Evolutionary conservation across 352 stramenopile species (phyloP).

Genomic region (Phytophthora agathidicida): DNA sequence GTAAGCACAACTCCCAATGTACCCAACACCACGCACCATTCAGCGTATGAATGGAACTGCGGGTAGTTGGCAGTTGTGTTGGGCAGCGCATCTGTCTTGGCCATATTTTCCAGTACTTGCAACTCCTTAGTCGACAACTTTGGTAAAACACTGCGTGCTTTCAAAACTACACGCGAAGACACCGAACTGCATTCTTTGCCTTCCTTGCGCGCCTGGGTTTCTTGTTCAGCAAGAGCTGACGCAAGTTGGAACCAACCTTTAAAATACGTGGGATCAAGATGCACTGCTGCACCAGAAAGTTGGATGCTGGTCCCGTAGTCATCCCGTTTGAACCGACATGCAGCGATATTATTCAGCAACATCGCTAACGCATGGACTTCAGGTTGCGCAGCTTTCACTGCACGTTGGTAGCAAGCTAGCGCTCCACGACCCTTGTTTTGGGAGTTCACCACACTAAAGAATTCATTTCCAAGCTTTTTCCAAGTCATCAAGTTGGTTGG

Average conservation of each 20-base stretch:
- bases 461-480: conserved; percentile 36
- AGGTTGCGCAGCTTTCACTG: conserved; percentile 10
- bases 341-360: conserved; percentile 27
- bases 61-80: neutral
- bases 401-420: conserved; percentile 24
- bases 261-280: conserved; percentile 21
- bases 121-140: conserved; percentile 1
- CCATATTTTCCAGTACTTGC: conserved; percentile 9
- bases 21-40: conserved; percentile 21
- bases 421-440: conserved; percentile 20
- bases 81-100: neutral
- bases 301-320: conserved; percentile 8
- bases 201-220: neutral
- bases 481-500: conserved; percentile 26
- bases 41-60: conserved; percentile 13
- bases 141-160: conserved; percentile 1
- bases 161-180: conserved; percentile 1
- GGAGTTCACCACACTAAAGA: conserved; percentile 12
- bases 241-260: conserved; percentile 30
- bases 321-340: conserved; percentile 19
- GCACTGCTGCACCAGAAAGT: conserved; percentile 20
- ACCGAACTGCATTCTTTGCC: neutral
- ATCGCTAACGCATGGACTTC: conserved; percentile 15
- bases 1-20: neutral
- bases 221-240: conserved; percentile 13